Evolutionary conservation across 2,329 filamentous ascomycete species (phyloP).

Genomic region (Epichloe festucae): DNA sequence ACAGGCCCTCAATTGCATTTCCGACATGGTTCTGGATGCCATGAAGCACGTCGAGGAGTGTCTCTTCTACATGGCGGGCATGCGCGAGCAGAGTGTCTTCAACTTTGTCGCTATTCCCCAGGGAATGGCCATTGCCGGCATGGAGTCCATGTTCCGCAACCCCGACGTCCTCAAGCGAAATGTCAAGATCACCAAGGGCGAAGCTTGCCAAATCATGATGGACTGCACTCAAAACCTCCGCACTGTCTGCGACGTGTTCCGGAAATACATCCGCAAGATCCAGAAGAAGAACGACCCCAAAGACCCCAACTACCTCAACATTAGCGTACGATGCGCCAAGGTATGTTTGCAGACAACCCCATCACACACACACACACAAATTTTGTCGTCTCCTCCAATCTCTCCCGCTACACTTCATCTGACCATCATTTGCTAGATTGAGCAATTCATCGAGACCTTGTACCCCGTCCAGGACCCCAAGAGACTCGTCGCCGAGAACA

Average conservation of each 20-base stretch:
- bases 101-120: conserved; percentile 98
- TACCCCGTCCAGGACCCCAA: conserved; percentile 76
- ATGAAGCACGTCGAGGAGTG: conserved; percentile 82
- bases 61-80: conserved; percentile 91
- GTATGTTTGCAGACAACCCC: conserved; percentile 26
- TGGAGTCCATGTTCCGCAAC: conserved; percentile 88
- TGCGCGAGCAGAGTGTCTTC: conserved; percentile 94
- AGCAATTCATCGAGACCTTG: conserved; percentile 88
- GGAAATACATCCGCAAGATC: conserved; percentile 64
- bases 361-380: no score
- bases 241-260: conserved; percentile 71
- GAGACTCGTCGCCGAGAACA: conserved; percentile 30
- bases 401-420: neutral
- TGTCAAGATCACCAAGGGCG: conserved; percentile 92
- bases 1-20: conserved; percentile 70
- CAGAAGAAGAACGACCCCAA: conserved; percentile 87
- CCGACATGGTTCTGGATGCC: conserved; percentile 88
- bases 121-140: conserved; percentile 89
- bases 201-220: conserved; percentile 83
- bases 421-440: conserved; percentile 44
- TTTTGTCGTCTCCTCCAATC: no score
- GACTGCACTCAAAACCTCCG: conserved; percentile 84
- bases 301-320: conserved; percentile 84
- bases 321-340: conserved; percentile 81
- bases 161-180: conserved; percentile 73